Percentiles rank a stretch among this genome's conserved stretches.
Conservation (phyloP, 805 yeast genomes). For the Spathaspora sp. region DNA sequence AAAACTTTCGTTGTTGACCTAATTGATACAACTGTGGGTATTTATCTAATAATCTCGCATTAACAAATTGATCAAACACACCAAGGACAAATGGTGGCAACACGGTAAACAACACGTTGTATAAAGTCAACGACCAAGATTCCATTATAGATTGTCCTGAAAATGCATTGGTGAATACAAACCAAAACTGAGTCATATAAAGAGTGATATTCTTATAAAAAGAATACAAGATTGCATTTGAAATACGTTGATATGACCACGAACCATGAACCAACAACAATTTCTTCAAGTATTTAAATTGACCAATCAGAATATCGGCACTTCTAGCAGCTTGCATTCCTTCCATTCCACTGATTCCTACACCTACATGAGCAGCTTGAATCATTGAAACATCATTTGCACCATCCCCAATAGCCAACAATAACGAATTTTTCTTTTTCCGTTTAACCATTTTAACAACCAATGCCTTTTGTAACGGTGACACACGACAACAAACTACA, state of each 20-base stretch:
- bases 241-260: conserved; percentile 95
- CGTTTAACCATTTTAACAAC: conserved; percentile 93
- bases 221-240: conserved; percentile 88
- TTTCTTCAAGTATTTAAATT: conserved; percentile 81
- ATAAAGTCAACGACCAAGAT: conserved; percentile 96
- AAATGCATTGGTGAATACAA: conserved; percentile 83
- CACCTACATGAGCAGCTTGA: conserved; percentile 99
- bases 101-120: conserved; percentile 91
- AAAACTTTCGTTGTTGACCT: conserved; percentile 85
- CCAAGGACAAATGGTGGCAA: conserved; percentile 96
- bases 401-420: conserved; percentile 97
- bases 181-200: conserved; percentile 99
- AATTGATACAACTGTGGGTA: conserved; percentile 91
- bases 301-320: conserved; percentile 96
- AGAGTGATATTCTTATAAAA: conserved; percentile 94
- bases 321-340: conserved; percentile 99
- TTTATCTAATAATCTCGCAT: conserved; percentile 81
- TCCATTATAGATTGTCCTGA: conserved; percentile 96
- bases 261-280: conserved; percentile 90
- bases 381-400: conserved; percentile 99
- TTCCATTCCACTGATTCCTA: conserved; percentile 98
- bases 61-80: conserved; percentile 92
- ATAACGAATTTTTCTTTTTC: conserved; percentile 62
- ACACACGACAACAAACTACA: conserved; percentile 95
- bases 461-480: conserved; percentile 94